phyloP scores from a whole-genome alignment of 2,329 filamentous ascomycete genomes.

The Cadophora gregata region DNA sequence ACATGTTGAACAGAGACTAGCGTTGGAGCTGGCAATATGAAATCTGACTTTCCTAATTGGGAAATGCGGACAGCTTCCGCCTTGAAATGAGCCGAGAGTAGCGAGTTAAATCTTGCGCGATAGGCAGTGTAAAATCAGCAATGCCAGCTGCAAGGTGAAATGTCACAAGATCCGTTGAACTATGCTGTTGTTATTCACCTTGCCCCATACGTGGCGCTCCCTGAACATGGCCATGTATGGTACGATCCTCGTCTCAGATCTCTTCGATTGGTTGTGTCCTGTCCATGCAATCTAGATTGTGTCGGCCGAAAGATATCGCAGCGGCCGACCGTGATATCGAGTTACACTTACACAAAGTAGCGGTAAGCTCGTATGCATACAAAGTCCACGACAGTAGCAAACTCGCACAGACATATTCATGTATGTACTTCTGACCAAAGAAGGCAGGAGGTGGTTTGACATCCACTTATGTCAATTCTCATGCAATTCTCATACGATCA shows the following conservation, averaged over 20 bases:
- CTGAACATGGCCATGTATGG: not conserved
- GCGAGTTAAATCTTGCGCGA: not conserved
- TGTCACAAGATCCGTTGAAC: not conserved
- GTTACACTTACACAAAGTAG: not conserved
- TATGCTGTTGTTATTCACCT: not conserved
- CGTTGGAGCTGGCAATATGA: not conserved
- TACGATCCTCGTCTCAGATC: not conserved
- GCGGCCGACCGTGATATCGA: not conserved
- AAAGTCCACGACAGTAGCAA: not conserved
- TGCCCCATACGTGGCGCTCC: not conserved
- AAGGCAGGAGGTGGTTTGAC: not conserved
- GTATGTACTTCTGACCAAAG: too few species aligned
- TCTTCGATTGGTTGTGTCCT: not conserved
- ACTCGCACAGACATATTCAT: too few species aligned
- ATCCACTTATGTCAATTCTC: not conserved
- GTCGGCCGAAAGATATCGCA: not conserved
- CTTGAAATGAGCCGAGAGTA: not conserved
- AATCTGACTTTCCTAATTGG: not conserved
- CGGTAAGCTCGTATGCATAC: constrained; percentile 3
- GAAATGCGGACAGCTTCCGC: not conserved
- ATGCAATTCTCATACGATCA: not conserved
- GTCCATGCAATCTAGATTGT: not conserved
- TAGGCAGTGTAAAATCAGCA: not conserved
- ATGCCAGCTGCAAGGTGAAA: not conserved
- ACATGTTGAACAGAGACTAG: not conserved